Base-by-base conservation (phyloP, 768 basidiomycete genomes). In the Austroboletus festivus region DNA sequence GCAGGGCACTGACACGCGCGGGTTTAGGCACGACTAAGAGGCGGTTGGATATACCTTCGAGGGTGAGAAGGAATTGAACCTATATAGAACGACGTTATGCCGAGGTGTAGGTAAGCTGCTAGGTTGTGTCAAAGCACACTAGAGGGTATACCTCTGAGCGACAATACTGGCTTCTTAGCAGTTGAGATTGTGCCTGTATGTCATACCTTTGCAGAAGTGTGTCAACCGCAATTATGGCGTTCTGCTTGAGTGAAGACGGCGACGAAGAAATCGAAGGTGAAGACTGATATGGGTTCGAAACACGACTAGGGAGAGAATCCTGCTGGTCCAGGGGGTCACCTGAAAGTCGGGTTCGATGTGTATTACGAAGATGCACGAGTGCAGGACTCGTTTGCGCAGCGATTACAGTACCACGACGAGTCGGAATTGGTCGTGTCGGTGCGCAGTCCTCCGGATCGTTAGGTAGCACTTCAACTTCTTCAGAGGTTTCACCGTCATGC, bases 31-130 rank as follows among this genome's bases (percentile, higher is more conserved):
- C 84, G 22, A 96, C 85, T 42, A 99, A 71, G 31, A 99, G 77
- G 42, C 90, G 80, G 61, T 95, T 95, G 56, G 86, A 92, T 58
- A 99, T 94, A 62, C 85, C 88, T 67, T 98, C 95, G 41, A 99
- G 78, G 16, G 83, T 79, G 41, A 93, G 79, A 44, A 97, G 67
- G 68, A 97, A 96, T 71, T 86, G 81, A 42, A 94, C 79, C 86
- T 94, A 59, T 24, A 21, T 3, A 20, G 4, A 38, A 12, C 28
- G 28, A 28, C 28, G 28, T 28, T n/a, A n/a, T n/a, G n/a, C n/a
- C 28, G 28, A 28, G 28, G 28, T 12, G 12, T 28, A 28, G 28
- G 12, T 28, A 12, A 28, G 28, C 28, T 28, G 28, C 28, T 12
- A 28, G 28, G 22, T 24, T 4, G 34, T 34, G 43, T 39, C 19